A percentile compares a stretch with the other conserved stretches of the same genome.
Evolutionary conservation across 345 rosid species (phyloP).

Genomic region (Luvunga scandens): DNA sequence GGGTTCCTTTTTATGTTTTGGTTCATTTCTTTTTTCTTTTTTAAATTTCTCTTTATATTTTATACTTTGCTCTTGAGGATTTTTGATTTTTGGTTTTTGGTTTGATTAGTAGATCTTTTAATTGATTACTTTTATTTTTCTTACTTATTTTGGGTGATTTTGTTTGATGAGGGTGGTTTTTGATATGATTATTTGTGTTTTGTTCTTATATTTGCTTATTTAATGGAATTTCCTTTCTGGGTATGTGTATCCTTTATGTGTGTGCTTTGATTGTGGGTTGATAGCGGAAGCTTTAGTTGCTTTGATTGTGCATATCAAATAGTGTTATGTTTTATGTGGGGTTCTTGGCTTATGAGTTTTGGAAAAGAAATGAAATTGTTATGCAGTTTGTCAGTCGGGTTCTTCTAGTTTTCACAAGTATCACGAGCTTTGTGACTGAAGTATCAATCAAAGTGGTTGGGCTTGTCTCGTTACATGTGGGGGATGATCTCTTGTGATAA

Average conservation of each 20-base stretch:
- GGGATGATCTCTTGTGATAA: not conserved
- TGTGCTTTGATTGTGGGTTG: not conserved
- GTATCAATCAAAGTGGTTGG: too few relatives aligned
- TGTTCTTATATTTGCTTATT: not conserved
- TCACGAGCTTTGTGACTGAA: not conserved
- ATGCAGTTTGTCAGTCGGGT: not conserved
- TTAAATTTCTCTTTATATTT: not conserved
- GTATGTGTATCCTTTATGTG: not conserved
- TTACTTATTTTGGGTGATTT: not conserved
- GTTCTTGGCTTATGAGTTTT: not conserved
- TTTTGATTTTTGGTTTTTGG: not conserved
- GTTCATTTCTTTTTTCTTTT: not conserved
- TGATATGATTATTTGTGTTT: not conserved
- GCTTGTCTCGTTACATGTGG: too few relatives aligned
- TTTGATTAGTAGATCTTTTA: slow-evolving; percentile 5
- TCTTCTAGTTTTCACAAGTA: not conserved
- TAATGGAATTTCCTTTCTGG: not conserved
- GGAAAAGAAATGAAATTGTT: not conserved
- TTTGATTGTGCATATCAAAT: not conserved
- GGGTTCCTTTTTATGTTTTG: not conserved
- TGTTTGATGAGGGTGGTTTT: not conserved
- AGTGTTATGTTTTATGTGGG: not conserved
- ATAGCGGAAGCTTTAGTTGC: not conserved
- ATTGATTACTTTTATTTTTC: not conserved
- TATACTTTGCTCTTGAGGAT: not conserved